Percentiles rank a stretch among this genome's conserved stretches.
Conservation (phyloP, 2,329 filamentous ascomycete genomes). For the Sarocladium oryzae region DNA sequence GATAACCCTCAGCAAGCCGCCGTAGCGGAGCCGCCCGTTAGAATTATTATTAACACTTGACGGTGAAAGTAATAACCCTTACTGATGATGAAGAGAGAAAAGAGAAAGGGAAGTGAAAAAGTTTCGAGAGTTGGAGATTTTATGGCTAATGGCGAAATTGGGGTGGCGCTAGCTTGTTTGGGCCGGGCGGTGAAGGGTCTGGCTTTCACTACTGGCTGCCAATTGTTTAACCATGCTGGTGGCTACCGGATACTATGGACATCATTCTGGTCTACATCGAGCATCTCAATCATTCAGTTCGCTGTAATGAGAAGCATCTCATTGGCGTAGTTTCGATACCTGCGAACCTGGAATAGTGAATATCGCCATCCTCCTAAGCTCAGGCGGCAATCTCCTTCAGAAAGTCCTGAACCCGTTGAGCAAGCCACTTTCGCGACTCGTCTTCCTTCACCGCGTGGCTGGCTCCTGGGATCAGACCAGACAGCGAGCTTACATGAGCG, state of each 20-base stretch:
- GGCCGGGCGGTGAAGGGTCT: slow-evolving; percentile 3
- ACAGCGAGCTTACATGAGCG: slow-evolving; percentile 40
- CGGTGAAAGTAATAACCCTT: slow-evolving; percentile 41
- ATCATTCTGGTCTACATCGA: too few relatives aligned
- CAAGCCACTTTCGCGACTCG: slow-evolving; percentile 43
- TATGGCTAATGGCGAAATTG: slow-evolving; percentile 4
- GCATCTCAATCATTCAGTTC: too few relatives aligned
- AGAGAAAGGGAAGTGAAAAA: slow-evolving; percentile 22
- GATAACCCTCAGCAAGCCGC: slow-evolving; percentile 50
- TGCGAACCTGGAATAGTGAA: too few relatives aligned
- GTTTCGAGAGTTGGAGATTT: slow-evolving; percentile 9
- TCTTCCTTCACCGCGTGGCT: slow-evolving; percentile 42
- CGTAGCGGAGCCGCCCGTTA: slow-evolving; percentile 42
- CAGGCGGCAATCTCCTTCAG: slow-evolving; percentile 20
- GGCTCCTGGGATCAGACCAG: slow-evolving; percentile 46
- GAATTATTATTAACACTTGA: slow-evolving; percentile 39
- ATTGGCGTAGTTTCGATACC: too few relatives aligned
- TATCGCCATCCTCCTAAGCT: too few relatives aligned
- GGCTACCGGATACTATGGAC: background rate
- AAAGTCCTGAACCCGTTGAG: slow-evolving; percentile 40
- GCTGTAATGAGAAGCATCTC: too few relatives aligned
- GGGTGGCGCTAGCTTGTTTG: background rate
- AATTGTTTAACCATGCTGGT: too few relatives aligned
- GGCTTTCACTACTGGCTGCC: too few relatives aligned
- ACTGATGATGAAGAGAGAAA: slow-evolving; percentile 37